A percentile compares a stretch with the other conserved stretches of the same genome.
These are phyloP conservation scores for Clarireedia hainanense DNA, from an alignment of 2,329 filamentous ascomycete genomes.

Conservation along the genomic window DNA sequence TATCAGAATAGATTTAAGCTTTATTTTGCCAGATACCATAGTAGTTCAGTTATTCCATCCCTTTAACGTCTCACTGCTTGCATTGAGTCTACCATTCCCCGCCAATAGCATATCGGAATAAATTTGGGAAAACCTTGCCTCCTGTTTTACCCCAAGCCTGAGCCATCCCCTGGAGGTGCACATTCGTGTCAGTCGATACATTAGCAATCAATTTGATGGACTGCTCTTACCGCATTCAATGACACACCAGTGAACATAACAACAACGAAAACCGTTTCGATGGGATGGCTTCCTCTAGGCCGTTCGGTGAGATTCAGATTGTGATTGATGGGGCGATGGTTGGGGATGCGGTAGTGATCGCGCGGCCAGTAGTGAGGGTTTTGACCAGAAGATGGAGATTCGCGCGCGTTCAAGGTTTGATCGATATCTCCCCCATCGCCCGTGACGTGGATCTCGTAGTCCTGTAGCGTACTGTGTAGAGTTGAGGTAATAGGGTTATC, in stretches of 20 bases:
- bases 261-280: conserved; percentile 39
- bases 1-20: too few relatives aligned
- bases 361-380: conserved; percentile 39
- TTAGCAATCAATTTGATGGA: background rate
- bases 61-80: too few relatives aligned
- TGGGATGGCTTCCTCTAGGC: conserved; percentile 35
- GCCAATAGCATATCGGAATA: conserved; percentile 45
- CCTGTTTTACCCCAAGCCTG: conserved; percentile 43
- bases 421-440: conserved; percentile 15
- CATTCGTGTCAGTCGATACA: background rate
- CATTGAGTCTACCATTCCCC: too few relatives aligned
- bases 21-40: too few relatives aligned
- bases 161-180: conserved; percentile 29
- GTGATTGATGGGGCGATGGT: conserved; percentile 38
- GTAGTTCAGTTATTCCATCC: too few relatives aligned
- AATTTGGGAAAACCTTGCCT: conserved; percentile 39
- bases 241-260: conserved; percentile 43
- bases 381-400: background rate
- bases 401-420: background rate
- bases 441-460: conserved; percentile 40
- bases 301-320: conserved; percentile 35
- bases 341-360: conserved; percentile 39
- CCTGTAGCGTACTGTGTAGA: conserved; percentile 14
- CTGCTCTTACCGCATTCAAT: conserved; percentile 34
- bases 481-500: background rate